Percentiles rank a stretch among this genome's conserved stretches.
Evolutionary conservation across 75 land plant species (phyloP).

Genomic region (Pseudotsuga menziesii): DNA sequence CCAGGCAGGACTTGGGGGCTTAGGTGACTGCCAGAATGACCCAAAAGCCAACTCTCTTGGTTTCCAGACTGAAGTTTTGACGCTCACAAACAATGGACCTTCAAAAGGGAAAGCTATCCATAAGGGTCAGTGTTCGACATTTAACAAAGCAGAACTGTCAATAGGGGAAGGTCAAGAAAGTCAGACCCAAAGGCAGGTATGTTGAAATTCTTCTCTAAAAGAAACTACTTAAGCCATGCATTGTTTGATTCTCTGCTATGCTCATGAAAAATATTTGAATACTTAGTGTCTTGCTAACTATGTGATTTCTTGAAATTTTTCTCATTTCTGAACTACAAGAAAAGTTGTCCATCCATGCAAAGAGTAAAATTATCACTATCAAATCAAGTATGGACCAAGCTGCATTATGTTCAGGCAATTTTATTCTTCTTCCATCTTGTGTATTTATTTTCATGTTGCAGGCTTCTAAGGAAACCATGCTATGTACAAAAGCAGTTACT

Average conservation of each 20-base stretch:
- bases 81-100: not conserved
- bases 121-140: not conserved
- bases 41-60: not conserved
- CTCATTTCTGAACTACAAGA: not conserved
- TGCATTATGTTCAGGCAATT: not conserved
- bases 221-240: not conserved
- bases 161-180: slow-evolving; percentile 1
- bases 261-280: not conserved
- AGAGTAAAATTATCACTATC: not conserved
- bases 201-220: not conserved
- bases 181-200: not conserved
- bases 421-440: not conserved
- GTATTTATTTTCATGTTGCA: not conserved
- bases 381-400: not conserved
- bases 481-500: slow-evolving; percentile 3
- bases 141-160: not conserved
- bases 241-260: not conserved
- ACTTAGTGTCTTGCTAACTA: not conserved
- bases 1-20: not conserved
- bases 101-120: slow-evolving; percentile 7
- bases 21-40: not conserved
- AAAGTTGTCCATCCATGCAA: not conserved
- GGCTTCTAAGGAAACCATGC: not conserved
- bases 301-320: not conserved
- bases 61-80: not conserved